Conservation (phyloP, 1,284 basidiomycete genomes). For the Puccinia triticina region DNA sequence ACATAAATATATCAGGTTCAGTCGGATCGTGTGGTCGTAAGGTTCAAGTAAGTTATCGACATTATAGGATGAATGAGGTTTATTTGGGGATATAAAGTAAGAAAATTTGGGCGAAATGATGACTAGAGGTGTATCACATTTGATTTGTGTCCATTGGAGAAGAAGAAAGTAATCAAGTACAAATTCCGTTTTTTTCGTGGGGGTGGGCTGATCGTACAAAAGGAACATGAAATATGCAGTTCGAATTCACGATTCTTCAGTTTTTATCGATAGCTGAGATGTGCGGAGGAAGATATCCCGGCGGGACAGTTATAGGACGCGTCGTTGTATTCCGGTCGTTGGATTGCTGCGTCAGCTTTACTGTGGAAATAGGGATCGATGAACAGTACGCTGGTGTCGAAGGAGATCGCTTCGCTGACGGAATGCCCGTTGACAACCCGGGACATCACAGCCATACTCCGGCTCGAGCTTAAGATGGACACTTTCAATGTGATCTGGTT, state of each 20-base stretch:
- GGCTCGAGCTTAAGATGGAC: conserved; percentile 35
- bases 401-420: conserved; percentile 43
- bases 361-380: conserved; percentile 19
- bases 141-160: not conserved
- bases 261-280: not conserved
- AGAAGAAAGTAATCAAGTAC: not conserved
- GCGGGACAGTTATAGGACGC: no score
- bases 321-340: not conserved
- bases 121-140: not conserved
- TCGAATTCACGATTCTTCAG: not conserved
- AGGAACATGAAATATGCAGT: not conserved
- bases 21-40: not conserved
- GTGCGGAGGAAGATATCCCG: no score
- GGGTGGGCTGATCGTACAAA: not conserved
- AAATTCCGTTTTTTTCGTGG: not conserved
- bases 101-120: not conserved
- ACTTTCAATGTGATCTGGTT: conserved; percentile 37
- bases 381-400: conserved; percentile 47
- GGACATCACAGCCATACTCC: conserved; percentile 33
- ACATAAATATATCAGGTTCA: not conserved
- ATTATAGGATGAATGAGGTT: not conserved
- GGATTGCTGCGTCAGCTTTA: not conserved
- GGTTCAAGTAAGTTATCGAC: not conserved
- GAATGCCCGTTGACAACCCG: conserved; percentile 39
- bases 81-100: no score